Conservation (phyloP, 2,329 filamentous ascomycete species). For the Tolypocladium sp. region DNA sequence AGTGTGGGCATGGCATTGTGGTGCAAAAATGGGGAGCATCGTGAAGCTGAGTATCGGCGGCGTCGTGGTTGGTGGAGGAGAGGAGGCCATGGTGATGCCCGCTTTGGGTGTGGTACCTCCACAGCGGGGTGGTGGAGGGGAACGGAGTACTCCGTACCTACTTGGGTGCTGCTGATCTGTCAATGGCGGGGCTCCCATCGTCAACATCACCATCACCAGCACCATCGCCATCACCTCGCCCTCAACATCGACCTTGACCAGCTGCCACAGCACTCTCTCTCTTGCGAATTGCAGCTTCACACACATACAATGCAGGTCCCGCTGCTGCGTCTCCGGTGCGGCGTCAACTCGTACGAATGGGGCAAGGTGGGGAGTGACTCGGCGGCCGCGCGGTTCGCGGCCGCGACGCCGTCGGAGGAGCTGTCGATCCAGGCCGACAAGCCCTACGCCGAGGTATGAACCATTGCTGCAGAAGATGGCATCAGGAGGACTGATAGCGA, state of each 20-base stretch:
- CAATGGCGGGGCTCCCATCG: neutral
- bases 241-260: neutral
- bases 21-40: neutral
- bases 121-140: neutral
- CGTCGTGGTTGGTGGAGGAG: neutral
- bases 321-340: constrained; percentile 76
- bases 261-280: neutral
- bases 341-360: constrained; percentile 98
- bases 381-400: constrained; percentile 80
- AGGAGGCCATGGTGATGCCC: neutral
- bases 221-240: neutral
- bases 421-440: constrained; percentile 77
- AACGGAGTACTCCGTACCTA: too few species aligned
- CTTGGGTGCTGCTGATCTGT: neutral
- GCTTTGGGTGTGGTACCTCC: neutral
- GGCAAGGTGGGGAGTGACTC: constrained; percentile 86
- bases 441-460: constrained; percentile 80
- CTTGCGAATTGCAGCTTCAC: neutral
- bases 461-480: neutral
- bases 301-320: constrained; percentile 56
- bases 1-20: too few species aligned
- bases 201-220: neutral
- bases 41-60: neutral
- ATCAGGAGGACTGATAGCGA: neutral
- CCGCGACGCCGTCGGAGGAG: constrained; percentile 66